Evolutionary conservation across 805 yeast genomes (phyloP).

Genomic region (Candida bentonensis): DNA sequence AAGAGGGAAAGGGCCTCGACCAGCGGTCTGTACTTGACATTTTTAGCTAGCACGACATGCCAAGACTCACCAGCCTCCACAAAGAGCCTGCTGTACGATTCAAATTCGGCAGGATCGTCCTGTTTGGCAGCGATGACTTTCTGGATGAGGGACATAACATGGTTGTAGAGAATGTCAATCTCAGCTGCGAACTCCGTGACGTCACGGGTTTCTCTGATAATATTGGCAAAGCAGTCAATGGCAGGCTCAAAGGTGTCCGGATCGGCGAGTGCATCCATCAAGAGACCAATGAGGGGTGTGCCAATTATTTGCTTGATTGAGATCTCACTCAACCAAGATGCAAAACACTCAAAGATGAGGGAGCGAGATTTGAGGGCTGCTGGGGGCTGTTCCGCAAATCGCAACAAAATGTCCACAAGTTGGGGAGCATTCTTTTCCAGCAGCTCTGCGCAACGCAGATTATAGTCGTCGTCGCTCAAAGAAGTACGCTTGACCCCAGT

Average conservation of each 20-base stretch:
- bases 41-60: conserved; percentile 72
- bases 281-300: conserved; percentile 49
- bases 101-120: conserved; percentile 50
- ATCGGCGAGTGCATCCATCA: conserved; percentile 49
- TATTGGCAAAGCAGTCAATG: conserved; percentile 71
- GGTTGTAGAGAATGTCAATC: conserved; percentile 53
- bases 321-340: conserved; percentile 84
- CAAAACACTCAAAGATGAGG: conserved; percentile 57
- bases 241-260: conserved; percentile 66
- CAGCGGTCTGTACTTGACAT: conserved; percentile 49
- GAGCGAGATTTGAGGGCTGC: conserved; percentile 23
- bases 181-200: conserved; percentile 34
- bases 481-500: conserved; percentile 63
- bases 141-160: conserved; percentile 48
- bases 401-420: conserved; percentile 49
- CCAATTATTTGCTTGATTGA: conserved; percentile 57
- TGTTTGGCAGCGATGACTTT: conserved; percentile 17
- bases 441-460: conserved; percentile 45
- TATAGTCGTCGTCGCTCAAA: conserved; percentile 69
- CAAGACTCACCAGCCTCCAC: conserved; percentile 93
- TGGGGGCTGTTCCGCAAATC: conserved; percentile 27
- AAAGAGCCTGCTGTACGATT: conserved; percentile 59
- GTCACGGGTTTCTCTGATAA: conserved; percentile 72
- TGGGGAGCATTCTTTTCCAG: conserved; percentile 53
- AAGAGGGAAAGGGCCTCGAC: conserved; percentile 61